Base-by-base conservation (phyloP, 192 early-diverging fungal genomes). In the Linnemannia hyalina region DNA sequence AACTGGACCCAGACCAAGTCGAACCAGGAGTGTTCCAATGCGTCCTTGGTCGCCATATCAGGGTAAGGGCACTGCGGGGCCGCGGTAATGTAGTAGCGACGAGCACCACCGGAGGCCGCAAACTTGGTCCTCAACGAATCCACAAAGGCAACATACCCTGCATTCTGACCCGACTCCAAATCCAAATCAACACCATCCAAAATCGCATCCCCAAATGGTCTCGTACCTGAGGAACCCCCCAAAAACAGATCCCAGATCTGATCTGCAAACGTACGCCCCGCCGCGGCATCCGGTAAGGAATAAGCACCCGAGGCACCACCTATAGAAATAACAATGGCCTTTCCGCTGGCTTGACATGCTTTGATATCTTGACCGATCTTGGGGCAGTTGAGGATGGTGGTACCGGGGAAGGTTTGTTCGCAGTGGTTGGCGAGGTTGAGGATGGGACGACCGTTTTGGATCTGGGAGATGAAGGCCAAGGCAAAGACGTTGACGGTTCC, bases 1-100 rank as follows among this genome's bases (percentile, higher is more conserved):
- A 93, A 94, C 68, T 95, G 93, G 22, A 94, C 88, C 88, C 90
- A 91, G 38, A 94, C 93, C 80, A 93, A 83, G 82, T 95, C 93
- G 70, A 95, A 92, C 90, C 91, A 92, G 0, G 91, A 90, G 18
- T 90, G 84, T 55, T 91, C 89, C 77, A 94, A 87, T 4, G 93
- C 92, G 23, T 90, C 90, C 16, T 88, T 89, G 0, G 92, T 88
- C 73, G 91, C 90, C 20, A 90, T 84, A 57, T 94, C 92, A 1
- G 92, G 94, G 81, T 88, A 93, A 9, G 89, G 89, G 71, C 94
- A 95, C 68, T 95, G 93, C 1, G 94, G 94, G 6, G 92, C 94
- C 0, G 88, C 92, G 5, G 91, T 81, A 55, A 95, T 91, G 54
- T 92, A 89, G 83, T 90, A 94, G 0, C 11, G 41, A 13, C 74